phyloP scores from a whole-genome alignment of 345 rosid species.

The Eucalyptus fibrosa region DNA sequence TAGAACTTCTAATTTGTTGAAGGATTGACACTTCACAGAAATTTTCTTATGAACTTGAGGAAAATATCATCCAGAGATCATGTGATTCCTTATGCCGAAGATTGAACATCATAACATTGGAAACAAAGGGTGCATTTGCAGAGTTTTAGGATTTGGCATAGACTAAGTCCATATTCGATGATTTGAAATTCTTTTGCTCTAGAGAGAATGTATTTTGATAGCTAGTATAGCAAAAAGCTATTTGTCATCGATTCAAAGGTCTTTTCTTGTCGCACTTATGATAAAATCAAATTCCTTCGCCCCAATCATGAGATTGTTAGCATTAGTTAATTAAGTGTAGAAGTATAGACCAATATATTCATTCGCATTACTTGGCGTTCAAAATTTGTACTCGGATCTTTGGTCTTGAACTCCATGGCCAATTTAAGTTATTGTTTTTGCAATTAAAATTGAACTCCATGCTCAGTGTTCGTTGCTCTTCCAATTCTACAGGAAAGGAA shows the following conservation, averaged over 20 bases:
- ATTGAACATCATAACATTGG: not conserved
- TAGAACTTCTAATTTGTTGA: not conserved
- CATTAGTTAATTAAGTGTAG: not conserved
- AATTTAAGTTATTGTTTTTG: not conserved
- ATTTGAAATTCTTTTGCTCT: no score
- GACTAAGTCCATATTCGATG: not conserved
- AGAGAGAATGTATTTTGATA: no score
- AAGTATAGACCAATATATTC: not conserved
- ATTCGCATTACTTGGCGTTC: not conserved
- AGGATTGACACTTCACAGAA: not conserved
- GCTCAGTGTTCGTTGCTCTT: not conserved
- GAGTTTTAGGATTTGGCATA: not conserved
- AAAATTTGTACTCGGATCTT: not conserved
- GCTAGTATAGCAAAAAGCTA: no score
- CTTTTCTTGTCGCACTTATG: no score
- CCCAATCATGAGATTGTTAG: not conserved
- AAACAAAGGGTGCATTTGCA: not conserved
- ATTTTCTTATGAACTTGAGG: not conserved
- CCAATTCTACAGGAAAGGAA: not conserved
- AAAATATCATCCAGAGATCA: not conserved
- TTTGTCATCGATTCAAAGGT: no score
- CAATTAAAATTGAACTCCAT: not conserved
- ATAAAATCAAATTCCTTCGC: no score
- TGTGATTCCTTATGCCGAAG: not conserved
- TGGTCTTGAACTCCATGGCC: not conserved